Evolutionary conservation across 2,329 filamentous ascomycete genomes (phyloP).

Genomic region (Cercospora sp.): DNA sequence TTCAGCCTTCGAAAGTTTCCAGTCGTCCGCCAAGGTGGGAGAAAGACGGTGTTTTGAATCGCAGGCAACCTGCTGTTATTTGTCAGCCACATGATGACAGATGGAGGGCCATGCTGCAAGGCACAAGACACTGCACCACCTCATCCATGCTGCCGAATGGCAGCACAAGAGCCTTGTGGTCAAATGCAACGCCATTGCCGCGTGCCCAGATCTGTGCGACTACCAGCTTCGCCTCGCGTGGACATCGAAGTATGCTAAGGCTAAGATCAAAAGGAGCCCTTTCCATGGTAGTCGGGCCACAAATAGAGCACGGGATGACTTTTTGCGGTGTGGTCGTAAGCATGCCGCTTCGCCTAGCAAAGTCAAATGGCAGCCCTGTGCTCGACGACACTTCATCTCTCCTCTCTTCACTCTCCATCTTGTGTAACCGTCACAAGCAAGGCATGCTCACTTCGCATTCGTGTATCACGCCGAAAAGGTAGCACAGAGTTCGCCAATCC

Average conservation of each 20-base stretch:
- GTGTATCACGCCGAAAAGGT: neutral
- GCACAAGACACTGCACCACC: neutral
- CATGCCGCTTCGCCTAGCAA: conserved; percentile 1
- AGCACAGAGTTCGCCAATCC: neutral
- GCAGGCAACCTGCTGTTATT: neutral
- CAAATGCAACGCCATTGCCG: neutral
- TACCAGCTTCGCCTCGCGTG: neutral
- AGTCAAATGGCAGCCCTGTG: conserved; percentile 9
- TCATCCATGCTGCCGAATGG: neutral
- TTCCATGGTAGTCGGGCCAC: neutral
- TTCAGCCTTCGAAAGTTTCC: neutral
- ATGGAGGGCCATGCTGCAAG: neutral
- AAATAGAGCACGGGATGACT: neutral
- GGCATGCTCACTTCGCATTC: neutral
- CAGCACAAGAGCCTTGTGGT: neutral
- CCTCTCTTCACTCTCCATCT: neutral
- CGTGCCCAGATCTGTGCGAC: neutral
- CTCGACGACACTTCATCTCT: conserved; percentile 9
- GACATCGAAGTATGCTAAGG: neutral
- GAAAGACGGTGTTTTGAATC: neutral
- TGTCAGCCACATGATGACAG: neutral
- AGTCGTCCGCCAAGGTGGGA: neutral
- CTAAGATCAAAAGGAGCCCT: neutral
- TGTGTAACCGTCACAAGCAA: conserved; percentile 3
- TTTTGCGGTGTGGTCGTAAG: neutral